phyloP scores from a whole-genome alignment of 768 basidiomycete species.

The Lanmaoa rubissima region DNA sequence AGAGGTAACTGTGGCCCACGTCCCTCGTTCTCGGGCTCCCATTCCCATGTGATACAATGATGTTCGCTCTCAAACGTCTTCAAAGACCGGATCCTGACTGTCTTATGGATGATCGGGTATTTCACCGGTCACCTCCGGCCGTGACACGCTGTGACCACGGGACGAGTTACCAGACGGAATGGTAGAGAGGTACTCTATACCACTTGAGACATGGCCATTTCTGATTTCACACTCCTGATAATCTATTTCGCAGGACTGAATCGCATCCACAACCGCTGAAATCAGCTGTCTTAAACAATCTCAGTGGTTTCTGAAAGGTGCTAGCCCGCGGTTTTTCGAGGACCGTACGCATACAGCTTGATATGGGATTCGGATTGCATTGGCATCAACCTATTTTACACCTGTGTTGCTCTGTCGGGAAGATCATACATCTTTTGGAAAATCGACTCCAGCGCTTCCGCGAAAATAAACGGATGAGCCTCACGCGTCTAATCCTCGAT shows the following conservation, averaged over 20 bases:
- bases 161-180: not conserved
- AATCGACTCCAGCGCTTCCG: not conserved
- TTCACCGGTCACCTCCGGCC: not conserved
- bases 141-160: not conserved
- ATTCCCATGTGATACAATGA: not conserved
- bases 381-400: not conserved
- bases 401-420: not conserved
- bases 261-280: not conserved
- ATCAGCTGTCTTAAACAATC: not conserved
- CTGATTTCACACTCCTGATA: too few relatives aligned
- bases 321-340: not conserved
- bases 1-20: not conserved
- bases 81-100: not conserved
- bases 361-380: not conserved
- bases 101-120: not conserved
- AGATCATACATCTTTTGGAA: not conserved
- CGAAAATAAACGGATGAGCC: not conserved
- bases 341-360: not conserved
- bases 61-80: not conserved
- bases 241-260: not conserved
- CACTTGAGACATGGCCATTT: not conserved
- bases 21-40: not conserved
- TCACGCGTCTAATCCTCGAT: not conserved
- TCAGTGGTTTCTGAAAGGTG: not conserved
- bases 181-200: not conserved